Evolutionary conservation across 1,139 yeast genomes (phyloP).

Genomic region (Yamadazyma diospyri): DNA sequence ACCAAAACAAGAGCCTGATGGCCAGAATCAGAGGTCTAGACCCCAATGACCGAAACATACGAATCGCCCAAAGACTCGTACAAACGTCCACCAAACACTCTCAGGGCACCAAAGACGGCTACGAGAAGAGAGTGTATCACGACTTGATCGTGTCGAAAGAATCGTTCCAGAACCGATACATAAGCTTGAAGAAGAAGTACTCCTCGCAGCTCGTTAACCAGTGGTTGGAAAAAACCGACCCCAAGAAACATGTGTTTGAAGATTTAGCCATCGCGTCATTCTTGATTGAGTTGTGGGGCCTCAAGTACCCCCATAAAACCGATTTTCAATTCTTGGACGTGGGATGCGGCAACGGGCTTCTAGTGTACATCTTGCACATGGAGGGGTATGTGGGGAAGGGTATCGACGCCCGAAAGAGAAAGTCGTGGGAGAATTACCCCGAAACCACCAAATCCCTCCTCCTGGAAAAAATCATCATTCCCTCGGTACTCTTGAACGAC

Average conservation of each 20-base stretch:
- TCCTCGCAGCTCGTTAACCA: constrained; percentile 71
- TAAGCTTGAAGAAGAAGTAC: constrained; percentile 75
- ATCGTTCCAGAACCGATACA: constrained; percentile 79
- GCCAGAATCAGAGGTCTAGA: constrained; percentile 32
- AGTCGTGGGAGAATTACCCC: constrained; percentile 82
- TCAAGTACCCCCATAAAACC: constrained; percentile 44
- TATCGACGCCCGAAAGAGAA: constrained; percentile 84
- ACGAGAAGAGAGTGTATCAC: constrained; percentile 83
- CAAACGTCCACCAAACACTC: constrained; percentile 85
- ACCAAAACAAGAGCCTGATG: constrained; percentile 18
- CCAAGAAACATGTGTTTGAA: constrained; percentile 93
- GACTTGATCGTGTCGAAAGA: constrained; percentile 83
- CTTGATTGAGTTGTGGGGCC: constrained; percentile 80
- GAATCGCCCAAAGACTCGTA: constrained; percentile 78
- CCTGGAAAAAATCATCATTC: constrained; percentile 76
- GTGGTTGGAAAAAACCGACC: constrained; percentile 94
- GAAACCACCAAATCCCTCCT: constrained; percentile 51
- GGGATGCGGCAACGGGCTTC: constrained; percentile 93
- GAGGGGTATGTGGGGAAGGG: constrained; percentile 88
- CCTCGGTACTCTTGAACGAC: constrained; percentile 56
- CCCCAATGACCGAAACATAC: constrained; percentile 57
- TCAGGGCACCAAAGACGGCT: constrained; percentile 76
- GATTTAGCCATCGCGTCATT: constrained; percentile 96
- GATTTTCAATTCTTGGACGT: constrained; percentile 74
- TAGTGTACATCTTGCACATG: constrained; percentile 67